phyloP scores from a whole-genome alignment of 352 stramenopile genomes.

The Phytophthora nicotianae region DNA sequence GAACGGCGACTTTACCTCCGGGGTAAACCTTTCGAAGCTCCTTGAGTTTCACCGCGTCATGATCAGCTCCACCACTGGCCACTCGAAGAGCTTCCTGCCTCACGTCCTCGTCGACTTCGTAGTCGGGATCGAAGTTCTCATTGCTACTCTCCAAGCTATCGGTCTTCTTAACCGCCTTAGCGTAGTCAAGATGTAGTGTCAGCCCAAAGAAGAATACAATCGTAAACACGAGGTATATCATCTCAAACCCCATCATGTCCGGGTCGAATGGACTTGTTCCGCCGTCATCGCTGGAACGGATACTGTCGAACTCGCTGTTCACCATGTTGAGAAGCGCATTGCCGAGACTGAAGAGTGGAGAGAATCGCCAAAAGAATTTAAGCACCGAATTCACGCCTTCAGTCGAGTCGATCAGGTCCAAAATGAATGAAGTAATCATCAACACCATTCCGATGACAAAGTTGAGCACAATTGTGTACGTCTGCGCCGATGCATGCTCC shows the following conservation, averaged over 20 bases:
- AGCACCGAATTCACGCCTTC: slow-evolving; percentile 50
- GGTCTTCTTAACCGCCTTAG: slow-evolving; percentile 59
- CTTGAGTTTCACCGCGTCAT: slow-evolving; percentile 39
- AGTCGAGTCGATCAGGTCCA: slow-evolving; percentile 46
- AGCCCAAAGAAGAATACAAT: slow-evolving; percentile 40
- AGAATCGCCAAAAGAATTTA: slow-evolving; percentile 70
- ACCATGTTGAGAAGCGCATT: slow-evolving; percentile 37
- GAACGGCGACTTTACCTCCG: background rate
- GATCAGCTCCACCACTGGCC: slow-evolving; percentile 19
- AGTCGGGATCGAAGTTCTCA: slow-evolving; percentile 29
- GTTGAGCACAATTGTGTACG: slow-evolving; percentile 65
- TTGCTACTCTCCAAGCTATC: slow-evolving; percentile 35
- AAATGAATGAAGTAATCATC: slow-evolving; percentile 57
- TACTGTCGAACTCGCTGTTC: slow-evolving; percentile 23
- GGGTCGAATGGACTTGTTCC: slow-evolving; percentile 40
- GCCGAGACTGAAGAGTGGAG: slow-evolving; percentile 54
- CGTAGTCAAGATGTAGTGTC: slow-evolving; percentile 59
- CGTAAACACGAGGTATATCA: slow-evolving; percentile 52
- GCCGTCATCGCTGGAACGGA: background rate
- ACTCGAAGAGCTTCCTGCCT: slow-evolving; percentile 43
- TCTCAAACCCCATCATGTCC: slow-evolving; percentile 56
- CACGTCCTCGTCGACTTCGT: slow-evolving; percentile 53
- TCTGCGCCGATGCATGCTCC: slow-evolving; percentile 22
- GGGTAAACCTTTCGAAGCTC: background rate
- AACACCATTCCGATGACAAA: slow-evolving; percentile 62